Base-by-base conservation (phyloP, 768 basidiomycete genomes). In the Rhodosporidiobolus sp. region DNA sequence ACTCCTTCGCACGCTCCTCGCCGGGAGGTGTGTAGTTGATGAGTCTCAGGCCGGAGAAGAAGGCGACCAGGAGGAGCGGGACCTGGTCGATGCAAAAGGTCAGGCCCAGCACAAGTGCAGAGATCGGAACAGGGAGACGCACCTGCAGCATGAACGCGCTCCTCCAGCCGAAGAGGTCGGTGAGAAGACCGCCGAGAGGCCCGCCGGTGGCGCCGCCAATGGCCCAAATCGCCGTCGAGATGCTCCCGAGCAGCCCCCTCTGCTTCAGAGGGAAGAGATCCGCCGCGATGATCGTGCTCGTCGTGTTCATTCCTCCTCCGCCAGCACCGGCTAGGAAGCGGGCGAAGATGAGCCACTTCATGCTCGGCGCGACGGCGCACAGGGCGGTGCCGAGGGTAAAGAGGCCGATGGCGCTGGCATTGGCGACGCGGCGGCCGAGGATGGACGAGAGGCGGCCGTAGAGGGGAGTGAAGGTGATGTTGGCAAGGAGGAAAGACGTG, bases 211-310 rank as follows among this genome's bases (percentile, higher is more conserved):
- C 82, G 9, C 79, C 78, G 69, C 93, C 93, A 63, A 91, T 82
- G 58, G 93, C 94, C 79, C 87, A 94, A 73, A 93, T 67, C 78
- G 70, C 53, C 35, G 77, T 79, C 9, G 49, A 87, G 84, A 92
- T 85, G 66, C 92, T 92, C 80, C 96, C 93, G 78, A 93, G 94
- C 19, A 94, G 81, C 4, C 92, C 94, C 68, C 94, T 85, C 72
- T 91, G 88, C 79, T 89, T 89, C 77, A 96, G 81, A 24, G 92
- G 91, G 72, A 97, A 89, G 34, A 96, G 84, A 82, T 97, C 94
- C 14, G 90, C 88, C 65, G 92, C 87, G 62, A 91, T 85, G 66
- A 94, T 86, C 59, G 67, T 64, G 30, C 28, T 5, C 48, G 71
- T 60, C 45, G 46, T 60, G 59, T 78, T 68, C 52, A 86, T 89